Percentiles rank a stretch among this genome's conserved stretches.
These are phyloP conservation scores for Fusarium musae DNA, from an alignment of 2,329 filamentous ascomycete genomes.

Conservation along the genomic window DNA sequence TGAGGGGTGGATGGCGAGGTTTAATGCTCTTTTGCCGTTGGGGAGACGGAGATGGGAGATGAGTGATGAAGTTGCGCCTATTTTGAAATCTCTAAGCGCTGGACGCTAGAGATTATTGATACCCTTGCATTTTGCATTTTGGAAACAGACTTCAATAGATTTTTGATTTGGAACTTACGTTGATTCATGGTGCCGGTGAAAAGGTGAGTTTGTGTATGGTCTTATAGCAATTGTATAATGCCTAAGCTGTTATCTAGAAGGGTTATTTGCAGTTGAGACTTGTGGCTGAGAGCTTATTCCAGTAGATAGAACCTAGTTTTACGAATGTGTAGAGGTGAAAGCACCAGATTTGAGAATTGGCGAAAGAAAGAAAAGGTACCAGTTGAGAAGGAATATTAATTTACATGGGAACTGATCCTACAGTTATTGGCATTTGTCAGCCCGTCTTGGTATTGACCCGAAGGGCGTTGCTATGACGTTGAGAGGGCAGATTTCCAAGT, in stretches of 20 bases:
- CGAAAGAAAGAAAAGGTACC: accelerated
- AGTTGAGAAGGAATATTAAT: accelerated
- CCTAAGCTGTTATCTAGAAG: too few species aligned
- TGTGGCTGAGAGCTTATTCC: too few species aligned
- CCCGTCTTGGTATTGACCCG: background rate
- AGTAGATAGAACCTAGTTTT: too few species aligned
- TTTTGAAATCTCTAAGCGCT: constrained; percentile 23
- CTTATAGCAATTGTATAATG: too few species aligned
- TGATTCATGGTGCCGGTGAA: too few species aligned
- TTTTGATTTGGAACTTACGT: accelerated
- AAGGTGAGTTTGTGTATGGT: too few species aligned
- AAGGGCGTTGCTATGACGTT: constrained; percentile 9
- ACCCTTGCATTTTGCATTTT: constrained; percentile 2
- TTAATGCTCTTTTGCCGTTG: constrained; percentile 31
- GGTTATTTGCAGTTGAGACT: too few species aligned
- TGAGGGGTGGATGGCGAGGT: constrained; percentile 43
- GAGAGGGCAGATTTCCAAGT: background rate
- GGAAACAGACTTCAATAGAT: background rate
- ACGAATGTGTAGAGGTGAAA: background rate
- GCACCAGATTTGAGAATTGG: background rate
- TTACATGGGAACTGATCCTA: background rate
- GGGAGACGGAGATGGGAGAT: constrained; percentile 39
- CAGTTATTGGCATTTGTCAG: constrained; percentile 17
- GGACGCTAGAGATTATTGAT: constrained; percentile 24
- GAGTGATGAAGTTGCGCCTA: constrained; percentile 34